phyloP scores from a whole-genome alignment of 2,329 filamentous ascomycete genomes.

The Monilinia fructigena region DNA sequence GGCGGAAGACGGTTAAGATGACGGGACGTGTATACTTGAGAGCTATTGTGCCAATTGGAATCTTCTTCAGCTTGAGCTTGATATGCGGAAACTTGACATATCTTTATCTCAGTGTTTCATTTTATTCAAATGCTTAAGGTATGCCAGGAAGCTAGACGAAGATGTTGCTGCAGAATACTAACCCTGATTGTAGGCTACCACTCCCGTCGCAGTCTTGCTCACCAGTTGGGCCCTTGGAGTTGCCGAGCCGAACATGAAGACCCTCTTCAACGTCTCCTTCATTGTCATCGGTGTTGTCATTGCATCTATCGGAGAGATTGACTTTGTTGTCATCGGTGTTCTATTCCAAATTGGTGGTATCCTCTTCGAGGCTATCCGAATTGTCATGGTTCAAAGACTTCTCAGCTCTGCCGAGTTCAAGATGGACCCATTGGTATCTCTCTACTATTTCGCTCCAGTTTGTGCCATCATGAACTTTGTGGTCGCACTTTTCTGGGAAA shows the following conservation, averaged over 20 bases:
- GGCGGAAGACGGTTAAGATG: slow-evolving; percentile 96
- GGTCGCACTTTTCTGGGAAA: slow-evolving; percentile 71
- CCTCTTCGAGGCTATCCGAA: slow-evolving; percentile 76
- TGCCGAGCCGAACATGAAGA: slow-evolving; percentile 73
- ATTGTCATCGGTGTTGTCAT: slow-evolving; percentile 95
- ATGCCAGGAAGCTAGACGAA: slow-evolving; percentile 1
- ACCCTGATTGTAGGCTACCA: slow-evolving; percentile 67
- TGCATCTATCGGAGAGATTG: slow-evolving; percentile 92
- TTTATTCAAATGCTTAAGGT: slow-evolving; percentile 99
- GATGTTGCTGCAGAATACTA: background rate
- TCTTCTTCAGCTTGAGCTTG: slow-evolving; percentile 94
- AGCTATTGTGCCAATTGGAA: slow-evolving; percentile 88
- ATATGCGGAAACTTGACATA: slow-evolving; percentile 97
- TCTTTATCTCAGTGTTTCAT: slow-evolving; percentile 90
- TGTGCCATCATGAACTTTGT: slow-evolving; percentile 79
- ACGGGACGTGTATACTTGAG: slow-evolving; percentile 89
- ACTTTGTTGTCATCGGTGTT: slow-evolving; percentile 80
- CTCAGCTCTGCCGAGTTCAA: slow-evolving; percentile 83
- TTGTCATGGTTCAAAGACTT: slow-evolving; percentile 81
- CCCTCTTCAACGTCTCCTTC: slow-evolving; percentile 87
- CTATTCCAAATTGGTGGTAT: slow-evolving; percentile 77
- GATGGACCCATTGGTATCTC: slow-evolving; percentile 85
- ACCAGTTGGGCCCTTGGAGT: slow-evolving; percentile 87
- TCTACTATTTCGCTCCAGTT: slow-evolving; percentile 86
- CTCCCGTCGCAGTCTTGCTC: slow-evolving; percentile 87